Evolutionary conservation across 2,329 filamentous ascomycete genomes (phyloP).

Genomic region (Trichoderma citrinoviride): DNA sequence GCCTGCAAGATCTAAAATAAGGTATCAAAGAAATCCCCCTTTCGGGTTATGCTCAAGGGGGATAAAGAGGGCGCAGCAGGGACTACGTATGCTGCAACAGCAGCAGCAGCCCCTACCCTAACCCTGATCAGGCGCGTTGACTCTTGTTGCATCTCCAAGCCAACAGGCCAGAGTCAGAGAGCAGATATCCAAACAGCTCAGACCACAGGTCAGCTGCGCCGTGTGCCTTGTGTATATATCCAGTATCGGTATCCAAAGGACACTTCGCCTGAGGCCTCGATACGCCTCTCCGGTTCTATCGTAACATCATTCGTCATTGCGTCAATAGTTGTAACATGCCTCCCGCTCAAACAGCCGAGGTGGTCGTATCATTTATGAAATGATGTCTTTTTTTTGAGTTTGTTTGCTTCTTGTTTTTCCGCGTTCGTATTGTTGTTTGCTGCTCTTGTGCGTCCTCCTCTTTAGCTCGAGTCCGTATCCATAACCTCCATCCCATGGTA

Average conservation of each 20-base stretch:
- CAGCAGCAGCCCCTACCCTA: conserved; percentile 22
- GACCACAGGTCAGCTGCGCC: neutral
- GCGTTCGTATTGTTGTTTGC: neutral
- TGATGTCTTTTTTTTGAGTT: neutral
- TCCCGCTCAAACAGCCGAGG: neutral
- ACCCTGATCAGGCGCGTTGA: neutral
- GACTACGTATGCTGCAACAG: neutral
- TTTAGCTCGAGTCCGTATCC: conserved; percentile 44
- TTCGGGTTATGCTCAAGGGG: neutral
- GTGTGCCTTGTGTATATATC: neutral
- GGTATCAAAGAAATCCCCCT: conserved; percentile 24
- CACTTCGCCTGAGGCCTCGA: conserved; percentile 7
- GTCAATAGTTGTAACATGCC: conserved; percentile 2
- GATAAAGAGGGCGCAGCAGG: conserved; percentile 22
- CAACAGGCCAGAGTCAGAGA: neutral
- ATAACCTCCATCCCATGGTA: conserved; percentile 52
- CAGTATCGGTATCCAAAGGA: neutral
- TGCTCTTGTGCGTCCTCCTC: neutral
- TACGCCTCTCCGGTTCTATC: conserved; percentile 10
- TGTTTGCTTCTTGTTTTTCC: neutral
- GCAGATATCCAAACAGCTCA: neutral
- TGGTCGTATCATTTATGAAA: neutral
- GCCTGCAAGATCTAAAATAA: conserved; percentile 21
- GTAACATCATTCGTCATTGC: conserved; percentile 17
- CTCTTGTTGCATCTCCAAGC: neutral